A percentile compares a stretch with the other conserved stretches of the same genome.
Conservation (phyloP, 345 rosid species). For the Eutrema yunnanense region DNA sequence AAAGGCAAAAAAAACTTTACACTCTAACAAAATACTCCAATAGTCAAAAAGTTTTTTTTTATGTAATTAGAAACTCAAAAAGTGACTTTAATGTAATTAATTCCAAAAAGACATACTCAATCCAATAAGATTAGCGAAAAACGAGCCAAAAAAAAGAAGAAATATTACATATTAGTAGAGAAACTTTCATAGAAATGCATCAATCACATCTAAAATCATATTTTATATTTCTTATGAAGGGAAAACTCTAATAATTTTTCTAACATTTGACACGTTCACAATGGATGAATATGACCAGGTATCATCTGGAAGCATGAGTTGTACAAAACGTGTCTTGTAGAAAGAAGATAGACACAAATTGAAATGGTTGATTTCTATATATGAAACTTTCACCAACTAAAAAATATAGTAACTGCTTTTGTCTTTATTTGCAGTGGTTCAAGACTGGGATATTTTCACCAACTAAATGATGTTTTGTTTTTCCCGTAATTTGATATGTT, state of each 20-base stretch:
- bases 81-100: too few species aligned
- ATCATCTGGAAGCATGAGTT: background rate
- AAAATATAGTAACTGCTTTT: background rate
- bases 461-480: background rate
- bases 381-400: background rate
- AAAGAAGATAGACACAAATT: background rate
- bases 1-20: too few species aligned
- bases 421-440: background rate
- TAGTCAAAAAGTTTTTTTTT: too few species aligned
- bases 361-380: background rate
- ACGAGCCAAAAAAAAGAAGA: background rate
- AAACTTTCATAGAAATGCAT: background rate
- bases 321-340: background rate
- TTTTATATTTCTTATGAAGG: background rate
- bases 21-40: too few species aligned
- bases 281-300: background rate
- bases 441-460: background rate
- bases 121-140: background rate
- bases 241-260: background rate
- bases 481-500: background rate
- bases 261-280: background rate
- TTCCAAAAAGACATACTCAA: too few species aligned
- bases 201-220: background rate
- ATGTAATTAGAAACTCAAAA: too few species aligned
- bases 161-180: background rate